Percentiles rank a stretch among this genome's conserved stretches.
These are phyloP conservation scores for Wickerhamiella shivajii DNA, from an alignment of 805 yeast genomes.

Conservation along the genomic window DNA sequence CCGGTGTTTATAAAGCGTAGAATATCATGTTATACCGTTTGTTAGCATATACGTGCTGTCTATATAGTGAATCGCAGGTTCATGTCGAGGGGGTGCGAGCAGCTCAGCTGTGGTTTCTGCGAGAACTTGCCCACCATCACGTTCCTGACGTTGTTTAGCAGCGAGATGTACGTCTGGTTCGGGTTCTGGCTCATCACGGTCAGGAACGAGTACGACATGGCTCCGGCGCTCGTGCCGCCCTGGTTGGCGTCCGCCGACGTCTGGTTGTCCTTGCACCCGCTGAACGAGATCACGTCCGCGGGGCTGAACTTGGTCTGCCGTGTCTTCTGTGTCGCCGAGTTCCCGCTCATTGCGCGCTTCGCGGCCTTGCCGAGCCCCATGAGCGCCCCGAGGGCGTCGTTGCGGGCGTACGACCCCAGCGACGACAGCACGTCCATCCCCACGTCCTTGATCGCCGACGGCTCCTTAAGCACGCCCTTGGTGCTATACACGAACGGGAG, in stretches of 20 bases:
- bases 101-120: constrained; percentile 71
- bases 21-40: too few relatives aligned
- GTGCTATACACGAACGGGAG: constrained; percentile 70
- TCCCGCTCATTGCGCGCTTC: constrained; percentile 11
- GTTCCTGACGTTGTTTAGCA: constrained; percentile 56
- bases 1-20: neutral
- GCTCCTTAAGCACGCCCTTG: constrained; percentile 71
- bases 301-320: constrained; percentile 46
- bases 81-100: constrained; percentile 68
- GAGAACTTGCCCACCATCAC: constrained; percentile 49
- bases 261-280: constrained; percentile 76
- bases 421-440: constrained; percentile 52
- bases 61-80: constrained; percentile 37
- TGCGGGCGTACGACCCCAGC: constrained; percentile 43
- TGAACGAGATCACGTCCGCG: constrained; percentile 61
- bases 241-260: constrained; percentile 72
- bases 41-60: too few relatives aligned
- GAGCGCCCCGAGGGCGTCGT: constrained; percentile 35
- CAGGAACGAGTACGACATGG: constrained; percentile 70
- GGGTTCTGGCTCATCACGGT: constrained; percentile 46
- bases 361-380: constrained; percentile 26
- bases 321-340: constrained; percentile 9
- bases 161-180: constrained; percentile 50
- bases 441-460: constrained; percentile 60
- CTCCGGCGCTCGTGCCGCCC: constrained; percentile 63